These are phyloP conservation scores for Penicillium expansum DNA, from an alignment of 2,329 filamentous ascomycete genomes.

Conservation along the genomic window DNA sequence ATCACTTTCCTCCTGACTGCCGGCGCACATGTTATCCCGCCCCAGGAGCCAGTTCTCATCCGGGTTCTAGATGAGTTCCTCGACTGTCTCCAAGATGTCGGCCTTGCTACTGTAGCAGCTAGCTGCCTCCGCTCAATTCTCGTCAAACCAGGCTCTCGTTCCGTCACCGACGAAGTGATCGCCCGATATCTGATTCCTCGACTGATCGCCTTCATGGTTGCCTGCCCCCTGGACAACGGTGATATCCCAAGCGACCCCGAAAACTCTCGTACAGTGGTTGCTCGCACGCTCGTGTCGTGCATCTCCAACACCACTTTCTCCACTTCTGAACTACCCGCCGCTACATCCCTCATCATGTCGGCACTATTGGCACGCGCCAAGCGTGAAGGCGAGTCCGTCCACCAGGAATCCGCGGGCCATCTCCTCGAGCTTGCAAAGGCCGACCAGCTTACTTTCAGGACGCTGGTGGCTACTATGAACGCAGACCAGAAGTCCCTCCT, in stretches of 20 bases:
- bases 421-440: conserved; percentile 77
- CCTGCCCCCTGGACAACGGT: conserved; percentile 51
- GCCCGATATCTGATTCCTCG: conserved; percentile 71
- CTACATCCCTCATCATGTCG: conserved; percentile 74
- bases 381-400: conserved; percentile 57
- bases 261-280: conserved; percentile 66
- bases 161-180: conserved; percentile 67
- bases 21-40: conserved; percentile 68
- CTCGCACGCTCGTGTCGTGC: conserved; percentile 73
- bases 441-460: conserved; percentile 71
- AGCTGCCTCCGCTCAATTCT: conserved; percentile 86
- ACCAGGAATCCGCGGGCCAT: conserved; percentile 70
- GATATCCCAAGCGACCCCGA: conserved; percentile 68
- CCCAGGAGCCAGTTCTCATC: conserved; percentile 70
- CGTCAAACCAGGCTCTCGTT: conserved; percentile 60
- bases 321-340: conserved; percentile 39
- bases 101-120: conserved; percentile 75
- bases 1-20: conserved; percentile 86
- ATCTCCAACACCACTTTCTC: conserved; percentile 48
- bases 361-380: conserved; percentile 70
- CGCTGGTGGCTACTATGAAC: conserved; percentile 68
- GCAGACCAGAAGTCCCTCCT: conserved; percentile 70
- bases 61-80: conserved; percentile 76
- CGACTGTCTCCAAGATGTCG: conserved; percentile 68
- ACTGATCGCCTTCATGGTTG: conserved; percentile 70